phyloP scores from a whole-genome alignment of 83 land plant species.

The Thuja plicata region DNA sequence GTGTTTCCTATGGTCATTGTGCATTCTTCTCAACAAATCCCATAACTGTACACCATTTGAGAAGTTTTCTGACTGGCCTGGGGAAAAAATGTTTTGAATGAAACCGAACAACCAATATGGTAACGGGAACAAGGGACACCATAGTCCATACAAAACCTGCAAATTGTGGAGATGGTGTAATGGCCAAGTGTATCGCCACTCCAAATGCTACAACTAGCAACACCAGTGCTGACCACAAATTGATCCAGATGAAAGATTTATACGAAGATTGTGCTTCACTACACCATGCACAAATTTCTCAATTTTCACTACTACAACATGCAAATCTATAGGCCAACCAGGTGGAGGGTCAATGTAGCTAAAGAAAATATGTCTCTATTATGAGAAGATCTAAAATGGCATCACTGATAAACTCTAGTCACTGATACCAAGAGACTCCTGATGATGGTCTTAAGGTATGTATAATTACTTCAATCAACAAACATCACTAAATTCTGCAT shows the following conservation, averaged over 20 bases:
- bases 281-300: conserved; percentile 99
- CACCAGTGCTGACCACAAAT: background rate
- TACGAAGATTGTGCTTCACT: conserved; percentile 87
- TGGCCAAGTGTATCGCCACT: background rate
- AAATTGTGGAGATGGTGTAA: background rate
- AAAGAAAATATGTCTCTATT: conserved; percentile 86
- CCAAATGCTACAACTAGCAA: background rate
- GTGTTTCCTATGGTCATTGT: too few species aligned
- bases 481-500: conserved; percentile 65
- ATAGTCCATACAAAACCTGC: background rate
- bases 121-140: background rate
- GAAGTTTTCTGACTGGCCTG: too few species aligned
- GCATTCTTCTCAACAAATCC: too few species aligned
- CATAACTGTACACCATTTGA: too few species aligned
- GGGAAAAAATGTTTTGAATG: background rate
- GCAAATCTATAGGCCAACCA: conserved; percentile 90
- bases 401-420: conserved; percentile 98
- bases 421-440: conserved; percentile 95
- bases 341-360: conserved; percentile 91
- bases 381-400: conserved; percentile 98
- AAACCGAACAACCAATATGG: background rate
- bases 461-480: conserved; percentile 95
- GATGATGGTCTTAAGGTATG: conserved; percentile 98
- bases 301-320: conserved; percentile 99
- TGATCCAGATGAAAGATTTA: conserved; percentile 95